Base-by-base conservation (phyloP, 2,329 filamentous ascomycete genomes). In the Podosphaera aphanis region DNA sequence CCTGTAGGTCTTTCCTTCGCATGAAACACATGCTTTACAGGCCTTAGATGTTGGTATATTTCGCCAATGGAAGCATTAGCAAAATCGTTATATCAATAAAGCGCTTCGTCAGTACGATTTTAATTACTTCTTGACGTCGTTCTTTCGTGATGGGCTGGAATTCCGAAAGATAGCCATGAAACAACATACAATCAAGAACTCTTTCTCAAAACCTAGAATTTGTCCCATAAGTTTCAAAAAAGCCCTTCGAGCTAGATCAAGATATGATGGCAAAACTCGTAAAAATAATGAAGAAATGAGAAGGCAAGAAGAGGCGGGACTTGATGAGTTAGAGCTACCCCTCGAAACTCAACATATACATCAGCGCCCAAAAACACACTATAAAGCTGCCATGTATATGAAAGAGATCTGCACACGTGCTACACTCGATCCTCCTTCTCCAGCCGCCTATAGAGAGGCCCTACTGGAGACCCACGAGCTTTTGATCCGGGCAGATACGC, bases 21-120 rank as follows among this genome's bases (percentile, higher is more conserved):
- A 49, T 40, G 15, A 46, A 1, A 48, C 44, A 6, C 20, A 48
- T 25, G 23, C 23, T 31, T 16, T 50, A 33, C 19, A 47, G 43
- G 37, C 47, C 39, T 27, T 50, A 2, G 19, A 50, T 41, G 42
- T 50, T 20, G 20, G 41, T 15, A 33, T 50, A 7, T 50, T 50
- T 25, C 25, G 42, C 10, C 45, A 40, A 7, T 47, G 18, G 45
- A 45, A 49, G 42, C 42, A 49, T n/a, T 45, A 42, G 15, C 23
- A 47, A 37, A 36, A 42, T 11, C 2, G 21, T 7, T 27, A 15
- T 18, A 45, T 49, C 38, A 13, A 45, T n/a, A 4, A n/a, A 6
- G 41, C 41, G 5, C 8, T 46, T n/a, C 37, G 7, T 2, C 25
- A 15, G 5, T 42, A 47, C 10, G 29, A 49, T 13, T 45, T 49